Percentiles rank a stretch among this genome's conserved stretches.
Evolutionary conservation across 768 basidiomycete genomes (phyloP).

Genomic region (Coprinellus micaceus): DNA sequence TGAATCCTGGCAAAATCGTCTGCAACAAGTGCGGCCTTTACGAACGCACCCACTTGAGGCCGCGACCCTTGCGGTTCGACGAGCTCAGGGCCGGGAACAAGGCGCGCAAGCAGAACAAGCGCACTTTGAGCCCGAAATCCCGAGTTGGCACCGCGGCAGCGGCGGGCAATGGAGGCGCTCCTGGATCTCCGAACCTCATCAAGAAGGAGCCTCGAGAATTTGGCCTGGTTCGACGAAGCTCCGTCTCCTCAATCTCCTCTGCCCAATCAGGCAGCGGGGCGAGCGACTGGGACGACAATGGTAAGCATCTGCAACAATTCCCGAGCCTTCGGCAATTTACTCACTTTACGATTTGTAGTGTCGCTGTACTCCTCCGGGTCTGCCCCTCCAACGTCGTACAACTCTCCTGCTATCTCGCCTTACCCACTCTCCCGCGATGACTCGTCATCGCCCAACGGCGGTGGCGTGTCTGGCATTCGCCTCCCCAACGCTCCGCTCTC

Average conservation of each 20-base stretch:
- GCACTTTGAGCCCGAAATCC: constrained; percentile 35
- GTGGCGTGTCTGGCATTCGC: constrained; percentile 53
- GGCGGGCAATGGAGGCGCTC: constrained; percentile 2
- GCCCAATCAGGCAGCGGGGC: constrained; percentile 53
- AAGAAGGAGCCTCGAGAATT: constrained; percentile 65
- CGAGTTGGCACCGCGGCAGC: constrained; percentile 23
- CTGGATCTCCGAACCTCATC: constrained; percentile 24
- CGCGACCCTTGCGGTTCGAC: constrained; percentile 81
- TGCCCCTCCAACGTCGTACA: constrained; percentile 60
- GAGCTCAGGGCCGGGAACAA: constrained; percentile 86
- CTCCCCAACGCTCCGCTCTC: constrained; percentile 70
- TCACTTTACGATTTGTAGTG: constrained; percentile 24
- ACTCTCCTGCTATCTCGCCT: constrained; percentile 56
- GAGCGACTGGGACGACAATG: constrained; percentile 82
- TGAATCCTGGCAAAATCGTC: constrained; percentile 89
- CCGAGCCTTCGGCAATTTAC: constrained; percentile 11
- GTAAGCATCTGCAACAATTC: constrained; percentile 41
- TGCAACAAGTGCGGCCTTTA: constrained; percentile 94
- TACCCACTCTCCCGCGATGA: constrained; percentile 57
- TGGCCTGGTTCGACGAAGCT: constrained; percentile 52
- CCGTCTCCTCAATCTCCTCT: constrained; percentile 58
- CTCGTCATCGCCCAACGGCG: constrained; percentile 39
- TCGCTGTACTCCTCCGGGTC: constrained; percentile 59
- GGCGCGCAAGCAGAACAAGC: constrained; percentile 56
- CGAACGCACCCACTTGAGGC: constrained; percentile 82